These are phyloP conservation scores for Trichoderma arundinaceum DNA, from an alignment of 2,329 filamentous ascomycete genomes.

Conservation along the genomic window DNA sequence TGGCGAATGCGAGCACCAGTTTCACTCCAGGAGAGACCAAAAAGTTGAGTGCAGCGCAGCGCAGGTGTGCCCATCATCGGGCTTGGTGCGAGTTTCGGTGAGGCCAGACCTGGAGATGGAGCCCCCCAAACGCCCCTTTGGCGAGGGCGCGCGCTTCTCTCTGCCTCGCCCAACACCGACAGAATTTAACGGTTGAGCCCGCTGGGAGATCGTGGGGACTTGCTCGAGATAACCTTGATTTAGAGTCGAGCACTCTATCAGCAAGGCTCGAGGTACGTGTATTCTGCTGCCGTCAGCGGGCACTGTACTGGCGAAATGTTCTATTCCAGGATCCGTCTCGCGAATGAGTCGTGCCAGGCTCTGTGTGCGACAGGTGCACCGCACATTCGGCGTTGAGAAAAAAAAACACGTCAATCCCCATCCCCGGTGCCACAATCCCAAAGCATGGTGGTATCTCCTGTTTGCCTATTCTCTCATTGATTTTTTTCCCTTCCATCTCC, in stretches of 20 bases:
- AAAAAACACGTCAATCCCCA: not conserved
- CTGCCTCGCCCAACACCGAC: not conserved
- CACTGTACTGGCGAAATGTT: not conserved
- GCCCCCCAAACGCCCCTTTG: too few relatives aligned
- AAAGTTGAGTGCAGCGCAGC: not conserved
- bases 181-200: constrained; percentile 2
- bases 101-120: too few relatives aligned
- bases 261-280: not conserved
- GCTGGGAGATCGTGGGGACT: constrained; percentile 10
- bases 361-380: not conserved
- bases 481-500: not conserved
- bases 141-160: not conserved
- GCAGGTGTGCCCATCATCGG: too few relatives aligned
- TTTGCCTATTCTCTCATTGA: not conserved
- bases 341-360: constrained; percentile 3
- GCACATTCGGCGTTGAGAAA: not conserved
- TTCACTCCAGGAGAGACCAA: not conserved
- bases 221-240: constrained; percentile 26
- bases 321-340: too few relatives aligned
- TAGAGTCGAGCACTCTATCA: constrained; percentile 13
- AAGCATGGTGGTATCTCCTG: too few relatives aligned
- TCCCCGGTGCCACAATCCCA: not conserved
- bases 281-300: not conserved
- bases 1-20: too few relatives aligned
- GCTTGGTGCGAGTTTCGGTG: too few relatives aligned